Conservation (phyloP, 768 basidiomycete species). For the Hericium erinaceus region DNA sequence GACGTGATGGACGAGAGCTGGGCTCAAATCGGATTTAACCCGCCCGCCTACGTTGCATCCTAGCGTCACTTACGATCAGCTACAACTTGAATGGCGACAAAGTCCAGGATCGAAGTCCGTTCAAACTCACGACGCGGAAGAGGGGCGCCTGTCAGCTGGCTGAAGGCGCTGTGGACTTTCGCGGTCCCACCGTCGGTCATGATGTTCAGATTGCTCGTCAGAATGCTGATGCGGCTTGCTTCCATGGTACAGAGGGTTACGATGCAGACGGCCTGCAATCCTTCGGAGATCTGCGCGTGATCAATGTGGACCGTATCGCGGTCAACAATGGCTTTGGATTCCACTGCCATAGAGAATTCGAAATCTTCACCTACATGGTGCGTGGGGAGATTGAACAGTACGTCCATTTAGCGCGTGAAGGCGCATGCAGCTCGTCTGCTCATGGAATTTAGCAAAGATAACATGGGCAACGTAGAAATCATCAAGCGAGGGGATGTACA, state of each 20-base stretch:
- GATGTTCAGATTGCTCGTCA: too few relatives aligned
- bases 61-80: too few relatives aligned
- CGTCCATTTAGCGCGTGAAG: conserved; percentile 13
- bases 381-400: conserved; percentile 76
- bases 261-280: conserved; percentile 44
- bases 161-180: conserved; percentile 62
- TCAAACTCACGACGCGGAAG: conserved; percentile 10
- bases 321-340: conserved; percentile 75
- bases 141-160: conserved; percentile 33
- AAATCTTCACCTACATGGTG: conserved; percentile 88
- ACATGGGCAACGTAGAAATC: conserved; percentile 85
- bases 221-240: background rate
- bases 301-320: conserved; percentile 89
- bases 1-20: too few relatives aligned
- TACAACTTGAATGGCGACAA: background rate
- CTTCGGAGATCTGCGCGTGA: conserved; percentile 74
- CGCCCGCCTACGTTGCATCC: too few relatives aligned
- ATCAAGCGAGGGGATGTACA: conserved; percentile 86
- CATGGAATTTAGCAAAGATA: conserved; percentile 56
- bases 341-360: conserved; percentile 76
- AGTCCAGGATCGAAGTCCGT: conserved; percentile 3
- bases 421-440: background rate
- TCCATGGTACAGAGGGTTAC: conserved; percentile 34
- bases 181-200: conserved; percentile 49
- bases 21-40: too few relatives aligned